phyloP scores from a whole-genome alignment of 805 yeast species.

The Wickerhamomyces pijperi region DNA sequence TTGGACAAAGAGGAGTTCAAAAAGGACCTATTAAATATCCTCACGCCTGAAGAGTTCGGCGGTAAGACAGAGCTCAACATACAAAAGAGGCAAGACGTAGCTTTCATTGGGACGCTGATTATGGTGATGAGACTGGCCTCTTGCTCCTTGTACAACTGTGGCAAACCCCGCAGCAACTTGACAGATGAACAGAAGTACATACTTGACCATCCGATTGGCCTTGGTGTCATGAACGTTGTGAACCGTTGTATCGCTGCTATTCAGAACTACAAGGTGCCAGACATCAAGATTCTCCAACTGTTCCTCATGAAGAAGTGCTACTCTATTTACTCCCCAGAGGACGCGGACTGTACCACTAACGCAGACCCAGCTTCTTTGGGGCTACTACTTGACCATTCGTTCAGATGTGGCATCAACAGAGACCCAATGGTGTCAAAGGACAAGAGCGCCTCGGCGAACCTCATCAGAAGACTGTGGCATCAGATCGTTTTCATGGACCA shows the following conservation, averaged over 20 bases:
- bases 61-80: conserved; percentile 5
- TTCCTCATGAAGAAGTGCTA: conserved; percentile 9
- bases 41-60: neutral
- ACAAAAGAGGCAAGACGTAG: conserved; percentile 11
- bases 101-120: conserved; percentile 11
- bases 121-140: conserved; percentile 16
- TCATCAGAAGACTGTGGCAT: conserved; percentile 18
- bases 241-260: conserved; percentile 10
- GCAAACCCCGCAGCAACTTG: conserved; percentile 3
- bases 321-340: conserved; percentile 14
- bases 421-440: conserved; percentile 9
- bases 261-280: conserved; percentile 6
- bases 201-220: conserved; percentile 8
- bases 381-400: conserved; percentile 11
- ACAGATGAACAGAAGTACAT: conserved; percentile 11
- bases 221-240: conserved; percentile 5
- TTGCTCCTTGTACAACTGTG: conserved; percentile 12
- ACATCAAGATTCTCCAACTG: conserved; percentile 13
- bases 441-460: conserved; percentile 5
- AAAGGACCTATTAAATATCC: conserved; percentile 2
- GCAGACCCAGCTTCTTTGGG: conserved; percentile 12
- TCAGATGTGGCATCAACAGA: conserved; percentile 13
- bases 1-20: conserved; percentile 12
- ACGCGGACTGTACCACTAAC: conserved; percentile 14
- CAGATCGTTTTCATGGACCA: conserved; percentile 11